Conservation (phyloP, 2,329 filamentous ascomycete species). For the Verticillium longisporum region DNA sequence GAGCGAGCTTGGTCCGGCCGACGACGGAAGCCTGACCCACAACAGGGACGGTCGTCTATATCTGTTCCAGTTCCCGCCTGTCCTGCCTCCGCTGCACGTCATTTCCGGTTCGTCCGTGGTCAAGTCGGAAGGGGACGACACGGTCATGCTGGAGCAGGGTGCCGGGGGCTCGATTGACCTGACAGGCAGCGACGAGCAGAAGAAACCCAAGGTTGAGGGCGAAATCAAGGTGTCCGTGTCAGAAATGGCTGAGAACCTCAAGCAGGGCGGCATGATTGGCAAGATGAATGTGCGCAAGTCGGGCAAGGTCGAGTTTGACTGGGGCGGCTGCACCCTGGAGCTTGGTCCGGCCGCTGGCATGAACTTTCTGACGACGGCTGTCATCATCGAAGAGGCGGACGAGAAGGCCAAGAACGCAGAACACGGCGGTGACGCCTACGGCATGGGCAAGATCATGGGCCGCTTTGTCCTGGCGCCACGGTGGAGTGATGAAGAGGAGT, state of each 20-base stretch:
- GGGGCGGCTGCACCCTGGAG: constrained; percentile 51
- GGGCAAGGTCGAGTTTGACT: constrained; percentile 55
- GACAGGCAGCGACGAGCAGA: constrained; percentile 15
- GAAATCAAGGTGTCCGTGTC: constrained; percentile 21
- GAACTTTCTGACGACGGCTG: constrained; percentile 51
- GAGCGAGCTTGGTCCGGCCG: constrained; percentile 31
- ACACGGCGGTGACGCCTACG: constrained; percentile 44
- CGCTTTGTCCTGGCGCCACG: constrained; percentile 54
- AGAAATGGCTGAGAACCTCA: constrained; percentile 29
- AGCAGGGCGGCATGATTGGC: constrained; percentile 52
- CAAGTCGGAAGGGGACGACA: constrained; percentile 35
- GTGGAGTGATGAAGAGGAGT: constrained; percentile 52
- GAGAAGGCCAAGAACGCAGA: constrained; percentile 37
- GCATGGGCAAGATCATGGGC: constrained; percentile 58
- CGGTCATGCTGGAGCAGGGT: constrained; percentile 28
- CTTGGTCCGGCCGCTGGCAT: constrained; percentile 44
- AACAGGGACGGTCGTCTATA: constrained; percentile 46
- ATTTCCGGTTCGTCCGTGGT: constrained; percentile 22
- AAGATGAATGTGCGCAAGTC: constrained; percentile 55
- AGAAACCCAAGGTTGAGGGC: constrained; percentile 5
- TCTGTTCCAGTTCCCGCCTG: constrained; percentile 58
- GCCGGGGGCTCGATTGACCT: constrained; percentile 13
- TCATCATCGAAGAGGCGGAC: constrained; percentile 52
- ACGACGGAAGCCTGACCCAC: constrained; percentile 12
- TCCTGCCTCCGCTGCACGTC: constrained; percentile 48